Conservation (phyloP, 768 basidiomycete genomes). For the Phanerodontia chrysosporium region DNA sequence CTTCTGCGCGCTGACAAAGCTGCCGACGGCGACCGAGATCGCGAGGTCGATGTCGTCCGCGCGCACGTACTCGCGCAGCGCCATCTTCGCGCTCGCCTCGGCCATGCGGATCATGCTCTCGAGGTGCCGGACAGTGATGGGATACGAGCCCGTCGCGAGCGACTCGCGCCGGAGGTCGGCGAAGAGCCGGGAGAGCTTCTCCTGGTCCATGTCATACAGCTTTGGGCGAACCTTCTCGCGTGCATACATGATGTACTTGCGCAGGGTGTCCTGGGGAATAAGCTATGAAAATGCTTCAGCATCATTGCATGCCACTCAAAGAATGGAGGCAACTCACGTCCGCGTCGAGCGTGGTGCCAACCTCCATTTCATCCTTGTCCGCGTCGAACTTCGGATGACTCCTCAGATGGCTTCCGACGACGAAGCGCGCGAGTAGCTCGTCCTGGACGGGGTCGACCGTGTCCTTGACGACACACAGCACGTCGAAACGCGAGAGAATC, state of each 20-base stretch:
- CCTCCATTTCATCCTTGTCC: constrained; percentile 86
- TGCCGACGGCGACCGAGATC: constrained; percentile 91
- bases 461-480: constrained; percentile 97
- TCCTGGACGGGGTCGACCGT: constrained; percentile 95
- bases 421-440: constrained; percentile 92
- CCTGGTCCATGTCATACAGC: constrained; percentile 91
- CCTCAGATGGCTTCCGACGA: constrained; percentile 94
- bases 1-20: constrained; percentile 96
- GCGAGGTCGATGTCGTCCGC: constrained; percentile 96
- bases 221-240: constrained; percentile 91
- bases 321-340: constrained; percentile 58
- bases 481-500: constrained; percentile 96
- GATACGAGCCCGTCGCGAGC: constrained; percentile 95
- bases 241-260: constrained; percentile 99
- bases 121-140: constrained; percentile 95
- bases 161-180: constrained; percentile 95
- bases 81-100: constrained; percentile 98
- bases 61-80: constrained; percentile 91
- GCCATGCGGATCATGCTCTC: constrained; percentile 99
- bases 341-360: constrained; percentile 83
- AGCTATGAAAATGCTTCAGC: constrained; percentile 46
- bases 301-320: neutral
- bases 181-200: constrained; percentile 91
- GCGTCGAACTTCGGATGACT: constrained; percentile 92
- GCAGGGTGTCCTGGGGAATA: constrained; percentile 92